Conservation (phyloP, 345 rosid genomes). For the Moricandia arvensis region DNA sequence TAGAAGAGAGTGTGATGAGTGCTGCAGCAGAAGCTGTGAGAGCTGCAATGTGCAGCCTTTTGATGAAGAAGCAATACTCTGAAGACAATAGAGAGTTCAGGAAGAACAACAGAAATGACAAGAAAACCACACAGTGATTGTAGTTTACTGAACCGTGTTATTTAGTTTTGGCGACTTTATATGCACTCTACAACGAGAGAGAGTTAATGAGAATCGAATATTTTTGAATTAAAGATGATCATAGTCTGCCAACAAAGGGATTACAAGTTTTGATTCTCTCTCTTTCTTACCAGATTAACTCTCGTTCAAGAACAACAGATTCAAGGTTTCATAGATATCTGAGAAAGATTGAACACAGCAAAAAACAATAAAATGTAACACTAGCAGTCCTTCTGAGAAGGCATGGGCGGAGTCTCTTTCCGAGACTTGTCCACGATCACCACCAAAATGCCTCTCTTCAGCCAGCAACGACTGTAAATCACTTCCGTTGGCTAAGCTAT, state of each 20-base stretch:
- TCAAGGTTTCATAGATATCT: constrained; percentile 4
- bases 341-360: background rate
- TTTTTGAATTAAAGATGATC: background rate
- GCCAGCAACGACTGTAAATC: constrained; percentile 83
- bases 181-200: background rate
- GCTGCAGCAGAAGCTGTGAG: constrained; percentile 82
- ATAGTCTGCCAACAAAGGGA: background rate
- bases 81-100: constrained; percentile 69
- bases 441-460: constrained; percentile 57
- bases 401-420: constrained; percentile 69
- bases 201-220: background rate
- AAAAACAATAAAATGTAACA: background rate
- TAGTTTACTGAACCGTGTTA: background rate
- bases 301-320: background rate
- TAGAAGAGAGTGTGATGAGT: constrained; percentile 57
- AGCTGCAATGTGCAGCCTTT: constrained; percentile 66
- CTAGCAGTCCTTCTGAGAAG: constrained; percentile 58
- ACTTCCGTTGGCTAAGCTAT: constrained; percentile 95
- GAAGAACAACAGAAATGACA: constrained; percentile 86
- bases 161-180: background rate
- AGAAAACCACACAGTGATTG: constrained; percentile 49
- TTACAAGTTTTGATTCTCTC: no score
- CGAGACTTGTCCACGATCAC: constrained; percentile 39
- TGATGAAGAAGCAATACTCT: constrained; percentile 87
- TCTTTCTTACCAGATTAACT: no score